phyloP scores from a whole-genome alignment of 108 stramenopile species.

The Stephanodiscus triporus region DNA sequence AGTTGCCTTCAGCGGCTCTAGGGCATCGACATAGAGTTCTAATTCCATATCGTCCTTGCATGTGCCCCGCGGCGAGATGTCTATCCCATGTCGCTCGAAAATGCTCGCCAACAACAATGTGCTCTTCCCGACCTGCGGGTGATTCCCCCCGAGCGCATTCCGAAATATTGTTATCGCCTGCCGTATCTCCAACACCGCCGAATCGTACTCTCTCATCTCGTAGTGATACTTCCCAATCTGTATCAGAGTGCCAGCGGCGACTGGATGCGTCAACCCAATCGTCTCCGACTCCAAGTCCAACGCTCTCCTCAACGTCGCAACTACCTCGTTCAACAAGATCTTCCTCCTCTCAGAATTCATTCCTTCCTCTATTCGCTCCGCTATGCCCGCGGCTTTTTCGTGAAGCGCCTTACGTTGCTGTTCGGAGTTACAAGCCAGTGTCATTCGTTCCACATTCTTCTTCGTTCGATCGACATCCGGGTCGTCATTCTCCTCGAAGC shows the following conservation, averaged over 20 bases:
- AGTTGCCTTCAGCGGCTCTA: slow-evolving; percentile 41
- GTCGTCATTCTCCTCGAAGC: slow-evolving; percentile 34
- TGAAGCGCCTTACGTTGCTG: slow-evolving; percentile 30
- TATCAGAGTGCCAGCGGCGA: slow-evolving; percentile 38
- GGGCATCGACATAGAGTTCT: slow-evolving; percentile 45
- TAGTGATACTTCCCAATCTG: slow-evolving; percentile 46
- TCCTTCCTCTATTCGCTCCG: slow-evolving; percentile 12
- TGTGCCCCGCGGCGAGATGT: slow-evolving; percentile 30
- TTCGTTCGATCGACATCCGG: slow-evolving; percentile 41
- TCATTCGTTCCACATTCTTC: slow-evolving; percentile 32
- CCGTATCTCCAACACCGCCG: slow-evolving; percentile 37
- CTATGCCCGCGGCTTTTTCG: slow-evolving; percentile 18
- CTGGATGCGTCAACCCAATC: slow-evolving; percentile 37
- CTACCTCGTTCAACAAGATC: slow-evolving; percentile 35
- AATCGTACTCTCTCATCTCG: slow-evolving; percentile 45
- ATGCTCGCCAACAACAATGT: slow-evolving; percentile 36
- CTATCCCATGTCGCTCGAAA: slow-evolving; percentile 37
- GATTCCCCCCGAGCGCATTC: slow-evolving; percentile 38
- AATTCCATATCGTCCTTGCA: slow-evolving; percentile 34
- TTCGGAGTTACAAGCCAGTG: slow-evolving; percentile 32
- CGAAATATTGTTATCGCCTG: slow-evolving; percentile 24
- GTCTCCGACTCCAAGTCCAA: slow-evolving; percentile 27
- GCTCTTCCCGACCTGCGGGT: slow-evolving; percentile 42
- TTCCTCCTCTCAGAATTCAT: slow-evolving; percentile 5
- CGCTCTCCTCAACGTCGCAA: slow-evolving; percentile 25